Percentiles rank a stretch among this genome's conserved stretches.
Evolutionary conservation across 2,329 filamentous ascomycete genomes (phyloP).

Genomic region (Botrytis fragariae): DNA sequence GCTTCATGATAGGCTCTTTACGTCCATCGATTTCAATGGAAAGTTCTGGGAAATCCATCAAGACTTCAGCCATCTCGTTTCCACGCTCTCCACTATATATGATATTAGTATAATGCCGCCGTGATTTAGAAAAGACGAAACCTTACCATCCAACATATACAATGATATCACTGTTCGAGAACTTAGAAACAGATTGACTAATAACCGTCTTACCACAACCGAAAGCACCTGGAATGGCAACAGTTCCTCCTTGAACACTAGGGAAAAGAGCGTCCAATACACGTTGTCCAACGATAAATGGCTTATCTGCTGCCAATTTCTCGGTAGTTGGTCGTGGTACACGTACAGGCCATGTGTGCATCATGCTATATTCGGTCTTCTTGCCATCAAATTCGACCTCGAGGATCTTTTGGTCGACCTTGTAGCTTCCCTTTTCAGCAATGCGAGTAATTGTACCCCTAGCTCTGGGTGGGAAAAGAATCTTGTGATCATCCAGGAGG

Average conservation of each 20-base stretch:
- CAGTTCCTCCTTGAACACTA: conserved; percentile 92
- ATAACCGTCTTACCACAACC: conserved; percentile 99
- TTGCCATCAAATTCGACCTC: conserved; percentile 97
- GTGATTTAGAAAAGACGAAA: neutral
- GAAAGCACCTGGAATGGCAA: conserved; percentile 97
- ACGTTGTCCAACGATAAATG: conserved; percentile 94
- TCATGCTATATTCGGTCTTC: conserved; percentile 93
- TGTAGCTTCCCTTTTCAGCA: conserved; percentile 85
- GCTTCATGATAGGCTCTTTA: conserved; percentile 99
- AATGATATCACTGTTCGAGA: conserved; percentile 99
- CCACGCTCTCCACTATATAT: conserved; percentile 70
- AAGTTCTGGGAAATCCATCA: conserved; percentile 99
- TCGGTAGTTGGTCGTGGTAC: conserved; percentile 89
- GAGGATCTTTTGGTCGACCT: conserved; percentile 88
- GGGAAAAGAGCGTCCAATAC: conserved; percentile 96
- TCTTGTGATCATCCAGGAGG: conserved; percentile 88
- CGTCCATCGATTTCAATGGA: conserved; percentile 91
- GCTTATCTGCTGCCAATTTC: conserved; percentile 83
- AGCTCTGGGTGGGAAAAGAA: conserved; percentile 85
- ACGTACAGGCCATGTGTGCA: conserved; percentile 98
- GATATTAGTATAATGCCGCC: neutral
- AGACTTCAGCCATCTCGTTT: conserved; percentile 99
- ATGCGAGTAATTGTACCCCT: conserved; percentile 91
- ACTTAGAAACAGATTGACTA: conserved; percentile 97
- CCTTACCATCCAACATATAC: conserved; percentile 77